phyloP scores from a whole-genome alignment of 176 grass and related monocot species.

The Leersia perrieri region DNA sequence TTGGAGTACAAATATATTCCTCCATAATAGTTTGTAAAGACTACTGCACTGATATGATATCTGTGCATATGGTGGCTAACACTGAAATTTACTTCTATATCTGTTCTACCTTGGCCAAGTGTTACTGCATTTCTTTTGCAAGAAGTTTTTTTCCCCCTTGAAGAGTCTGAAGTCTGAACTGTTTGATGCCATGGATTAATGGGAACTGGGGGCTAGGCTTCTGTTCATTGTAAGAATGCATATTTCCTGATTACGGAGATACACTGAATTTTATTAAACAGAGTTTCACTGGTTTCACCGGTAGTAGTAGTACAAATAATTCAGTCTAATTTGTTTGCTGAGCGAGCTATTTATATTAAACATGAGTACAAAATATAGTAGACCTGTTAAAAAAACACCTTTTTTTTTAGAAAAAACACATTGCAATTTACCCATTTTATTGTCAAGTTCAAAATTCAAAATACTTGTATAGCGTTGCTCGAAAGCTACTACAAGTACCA shows the following conservation, averaged over 20 bases:
- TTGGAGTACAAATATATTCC: background rate
- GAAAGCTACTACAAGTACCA: background rate
- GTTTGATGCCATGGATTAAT: no score
- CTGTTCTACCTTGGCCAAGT: background rate
- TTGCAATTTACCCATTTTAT: no score
- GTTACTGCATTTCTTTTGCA: background rate
- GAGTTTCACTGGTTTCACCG: background rate
- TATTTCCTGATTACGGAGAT: background rate
- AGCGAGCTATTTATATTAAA: background rate
- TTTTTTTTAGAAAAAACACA: no score
- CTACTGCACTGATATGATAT: background rate
- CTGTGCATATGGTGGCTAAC: background rate
- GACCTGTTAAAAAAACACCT: no score
- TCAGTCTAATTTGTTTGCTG: background rate
- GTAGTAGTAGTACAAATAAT: no score
- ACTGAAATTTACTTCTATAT: background rate
- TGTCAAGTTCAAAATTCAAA: no score
- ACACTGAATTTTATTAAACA: background rate
- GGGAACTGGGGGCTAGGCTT: background rate
- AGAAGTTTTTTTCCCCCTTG: background rate
- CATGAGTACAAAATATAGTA: no score
- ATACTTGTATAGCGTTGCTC: background rate
- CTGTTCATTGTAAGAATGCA: background rate
- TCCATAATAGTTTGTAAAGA: background rate
- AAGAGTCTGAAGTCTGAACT: background rate